These are phyloP conservation scores for Ustilaginoidea virens DNA, from an alignment of 2,329 filamentous ascomycete species.

Conservation along the genomic window DNA sequence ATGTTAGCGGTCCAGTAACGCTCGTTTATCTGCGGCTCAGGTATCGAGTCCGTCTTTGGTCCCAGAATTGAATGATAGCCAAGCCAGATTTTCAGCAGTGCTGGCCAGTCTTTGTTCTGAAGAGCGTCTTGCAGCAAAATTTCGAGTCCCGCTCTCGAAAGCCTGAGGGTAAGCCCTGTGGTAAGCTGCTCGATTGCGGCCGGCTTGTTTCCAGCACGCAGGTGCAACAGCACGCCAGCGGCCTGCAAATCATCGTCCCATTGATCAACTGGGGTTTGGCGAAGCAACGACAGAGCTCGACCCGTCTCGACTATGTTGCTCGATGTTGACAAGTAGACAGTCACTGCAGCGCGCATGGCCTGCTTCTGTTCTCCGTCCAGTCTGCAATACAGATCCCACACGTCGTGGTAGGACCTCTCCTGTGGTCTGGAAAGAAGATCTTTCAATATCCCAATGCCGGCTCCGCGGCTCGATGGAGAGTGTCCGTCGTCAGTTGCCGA, in stretches of 20 bases:
- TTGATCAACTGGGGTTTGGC: conserved; percentile 15
- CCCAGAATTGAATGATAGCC: conserved; percentile 13
- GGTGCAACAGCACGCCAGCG: conserved; percentile 24
- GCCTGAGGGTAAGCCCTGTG: conserved; percentile 17
- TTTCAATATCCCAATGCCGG: conserved; percentile 2
- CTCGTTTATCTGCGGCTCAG: too few relatives aligned
- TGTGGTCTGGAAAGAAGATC: conserved; percentile 12
- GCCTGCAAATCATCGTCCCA: conserved; percentile 27
- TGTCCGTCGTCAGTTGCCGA: neutral
- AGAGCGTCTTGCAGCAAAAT: conserved; percentile 27
- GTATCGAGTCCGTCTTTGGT: neutral
- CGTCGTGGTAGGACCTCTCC: conserved; percentile 19
- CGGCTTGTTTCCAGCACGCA: conserved; percentile 22
- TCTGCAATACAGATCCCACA: conserved; percentile 27
- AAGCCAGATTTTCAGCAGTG: conserved; percentile 21
- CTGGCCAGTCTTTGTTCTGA: conserved; percentile 18
- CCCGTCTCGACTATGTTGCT: conserved; percentile 26
- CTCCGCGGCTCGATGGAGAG: conserved; percentile 1
- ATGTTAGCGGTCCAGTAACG: too few relatives aligned
- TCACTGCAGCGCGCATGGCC: conserved; percentile 16
- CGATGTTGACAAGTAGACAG: conserved; percentile 28
- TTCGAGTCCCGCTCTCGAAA: conserved; percentile 25
- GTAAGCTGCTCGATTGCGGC: conserved; percentile 26
- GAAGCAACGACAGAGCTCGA: conserved; percentile 30
- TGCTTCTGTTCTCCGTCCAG: conserved; percentile 17